A percentile compares a stretch with the other conserved stretches of the same genome.
Conservation (phyloP, 164 flowering plant species). For the Protea cynaroides region DNA sequence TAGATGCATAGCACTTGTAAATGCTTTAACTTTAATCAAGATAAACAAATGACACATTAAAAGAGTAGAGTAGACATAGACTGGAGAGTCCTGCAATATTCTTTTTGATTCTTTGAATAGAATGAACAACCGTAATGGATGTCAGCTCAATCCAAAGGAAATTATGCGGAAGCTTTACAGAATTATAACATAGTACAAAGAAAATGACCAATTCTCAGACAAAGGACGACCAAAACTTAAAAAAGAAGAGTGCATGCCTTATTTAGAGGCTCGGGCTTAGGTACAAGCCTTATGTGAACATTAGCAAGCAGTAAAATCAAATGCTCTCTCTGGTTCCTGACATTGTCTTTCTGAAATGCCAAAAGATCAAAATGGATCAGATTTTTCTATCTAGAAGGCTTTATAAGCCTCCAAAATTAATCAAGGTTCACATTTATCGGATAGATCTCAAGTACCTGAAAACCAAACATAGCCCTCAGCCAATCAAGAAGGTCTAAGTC, state of each 20-base stretch:
- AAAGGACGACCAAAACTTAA: neutral
- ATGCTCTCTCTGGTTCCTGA: constrained; percentile 95
- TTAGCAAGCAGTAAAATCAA: constrained; percentile 79
- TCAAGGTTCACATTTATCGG: neutral
- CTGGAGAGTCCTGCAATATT: no score
- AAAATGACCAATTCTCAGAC: no score
- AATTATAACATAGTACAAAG: no score
- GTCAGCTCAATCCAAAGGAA: no score
- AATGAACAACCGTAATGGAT: no score
- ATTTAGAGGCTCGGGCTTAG: constrained; percentile 91
- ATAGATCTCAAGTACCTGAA: constrained; percentile 52
- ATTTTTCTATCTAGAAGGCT: neutral
- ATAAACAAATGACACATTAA: no score
- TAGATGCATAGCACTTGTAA: no score
- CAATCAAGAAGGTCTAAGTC: constrained; percentile 94
- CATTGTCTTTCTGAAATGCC: constrained; percentile 78
- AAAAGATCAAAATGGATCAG: constrained; percentile 5
- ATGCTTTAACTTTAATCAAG: neutral
- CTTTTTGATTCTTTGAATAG: no score
- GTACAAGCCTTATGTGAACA: constrained; percentile 73
- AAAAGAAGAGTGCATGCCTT: constrained; percentile 35
- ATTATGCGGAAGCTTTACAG: no score
- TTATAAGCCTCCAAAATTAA: neutral
- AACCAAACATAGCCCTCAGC: constrained; percentile 98
- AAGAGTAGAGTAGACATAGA: no score